Evolutionary conservation across 192 early-diverging fungal species (phyloP), one percentile per base, ranked within the genome.

Genomic region (Linnemannia hyalina): DNA sequence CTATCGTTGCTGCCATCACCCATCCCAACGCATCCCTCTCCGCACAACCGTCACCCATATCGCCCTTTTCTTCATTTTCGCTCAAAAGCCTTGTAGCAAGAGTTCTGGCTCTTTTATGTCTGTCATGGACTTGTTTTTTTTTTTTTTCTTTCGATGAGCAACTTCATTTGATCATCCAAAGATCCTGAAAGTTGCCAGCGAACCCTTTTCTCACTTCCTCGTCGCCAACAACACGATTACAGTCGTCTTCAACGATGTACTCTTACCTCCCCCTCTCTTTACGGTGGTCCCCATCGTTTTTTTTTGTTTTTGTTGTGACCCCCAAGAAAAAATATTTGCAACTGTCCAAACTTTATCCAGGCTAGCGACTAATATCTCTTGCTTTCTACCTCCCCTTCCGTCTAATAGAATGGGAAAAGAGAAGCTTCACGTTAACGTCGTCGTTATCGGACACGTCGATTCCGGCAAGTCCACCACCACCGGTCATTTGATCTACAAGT

Each of bases 381-480:
- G 44, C 9, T 65, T 68, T 16, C 38, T 22, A n/a, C 23, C 4
- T n/a, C n/a, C 22, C 20, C 32, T 29, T 68, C 44, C 8, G 11
- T 36, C 13, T 77, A n/a, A 4, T 57, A 65, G 72, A 23, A 88
- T 84, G 82, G 88, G 82, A 87, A 97, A 97, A 91, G 96, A 97
- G 88, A 98, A 98, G 93, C 89, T 85, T 90, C 97, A 98, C 94
- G 92, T 97, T 90, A 95, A 95, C 93, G 93, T 97, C 93, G 96
- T 96, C 92, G 96, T 99, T 92, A 97, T 97, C 91, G 97, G 98
- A 88, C 97, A 99, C 97, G 98, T 99, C 95, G 98, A 98, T 94
- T 99, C 97, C 95, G 97, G 98, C 92, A 99, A 99, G 95, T 99
- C 98, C 90, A 99, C 98, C 94, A 99, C 98, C 90, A 99, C 98